phyloP scores from a whole-genome alignment of 495 filamentous ascomycete species.

The Aspergillus mulundensis region DNA sequence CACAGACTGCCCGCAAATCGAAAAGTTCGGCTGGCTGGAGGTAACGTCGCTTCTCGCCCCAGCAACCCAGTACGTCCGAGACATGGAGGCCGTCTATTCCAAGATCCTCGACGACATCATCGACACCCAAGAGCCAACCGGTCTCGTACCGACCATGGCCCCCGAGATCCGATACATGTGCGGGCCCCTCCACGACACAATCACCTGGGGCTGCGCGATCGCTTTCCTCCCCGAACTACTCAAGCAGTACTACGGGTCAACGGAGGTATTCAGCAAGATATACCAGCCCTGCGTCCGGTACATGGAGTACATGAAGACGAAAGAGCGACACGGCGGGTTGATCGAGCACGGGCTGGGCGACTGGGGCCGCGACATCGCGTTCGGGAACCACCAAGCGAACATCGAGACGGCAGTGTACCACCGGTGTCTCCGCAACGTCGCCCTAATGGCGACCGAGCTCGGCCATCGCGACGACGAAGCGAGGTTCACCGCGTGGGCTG shows the following conservation, averaged over 20 bases:
- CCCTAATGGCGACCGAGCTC: conserved; percentile 26
- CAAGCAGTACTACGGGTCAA: conserved; percentile 24
- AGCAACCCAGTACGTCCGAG: conserved; percentile 28
- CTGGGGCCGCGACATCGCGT: conserved; percentile 29
- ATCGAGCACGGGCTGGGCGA: conserved; percentile 29
- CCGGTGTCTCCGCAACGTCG: conserved; percentile 24
- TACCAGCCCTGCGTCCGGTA: conserved; percentile 24
- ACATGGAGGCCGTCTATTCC: conserved; percentile 27
- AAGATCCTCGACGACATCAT: conserved; percentile 31
- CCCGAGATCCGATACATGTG: conserved; percentile 31
- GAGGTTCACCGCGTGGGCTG: conserved; percentile 19
- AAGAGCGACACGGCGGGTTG: conserved; percentile 24
- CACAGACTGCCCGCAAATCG: conserved; percentile 31
- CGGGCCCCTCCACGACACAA: conserved; percentile 29
- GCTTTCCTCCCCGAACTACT: conserved; percentile 25
- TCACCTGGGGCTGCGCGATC: conserved; percentile 29
- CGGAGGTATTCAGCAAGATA: conserved; percentile 20
- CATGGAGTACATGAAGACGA: conserved; percentile 28
- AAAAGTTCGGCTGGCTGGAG: conserved; percentile 32
- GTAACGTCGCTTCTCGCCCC: conserved; percentile 27
- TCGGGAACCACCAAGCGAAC: conserved; percentile 29
- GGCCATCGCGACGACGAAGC: conserved; percentile 17
- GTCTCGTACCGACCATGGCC: conserved; percentile 28
- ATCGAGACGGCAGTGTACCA: conserved; percentile 32
- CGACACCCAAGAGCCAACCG: conserved; percentile 25